Conservation (phyloP, 176 grass and related monocot genomes). For the Panicum miliaceum region DNA sequence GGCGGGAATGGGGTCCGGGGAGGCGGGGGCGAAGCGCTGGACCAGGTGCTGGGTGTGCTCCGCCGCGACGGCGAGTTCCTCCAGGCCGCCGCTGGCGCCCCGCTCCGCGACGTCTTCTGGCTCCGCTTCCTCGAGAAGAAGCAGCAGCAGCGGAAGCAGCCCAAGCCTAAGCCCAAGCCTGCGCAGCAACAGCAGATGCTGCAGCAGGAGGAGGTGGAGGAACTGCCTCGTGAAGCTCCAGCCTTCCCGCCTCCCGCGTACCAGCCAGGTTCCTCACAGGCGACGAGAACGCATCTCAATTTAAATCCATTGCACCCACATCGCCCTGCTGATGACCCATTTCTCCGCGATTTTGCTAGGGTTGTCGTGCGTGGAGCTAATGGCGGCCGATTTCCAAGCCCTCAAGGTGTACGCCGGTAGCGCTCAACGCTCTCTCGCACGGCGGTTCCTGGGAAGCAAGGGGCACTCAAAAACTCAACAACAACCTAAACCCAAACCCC, state of each 20-base stretch:
- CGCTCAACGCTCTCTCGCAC: slow-evolving; percentile 34
- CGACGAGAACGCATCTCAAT: slow-evolving; percentile 22
- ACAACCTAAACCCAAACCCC: slow-evolving; percentile 29
- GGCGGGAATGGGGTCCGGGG: slow-evolving; percentile 20
- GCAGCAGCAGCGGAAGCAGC: slow-evolving; percentile 28
- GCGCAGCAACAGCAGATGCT: slow-evolving; percentile 2
- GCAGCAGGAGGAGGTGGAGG: neutral
- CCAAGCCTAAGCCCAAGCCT: slow-evolving; percentile 8
- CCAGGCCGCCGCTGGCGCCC: slow-evolving; percentile 38
- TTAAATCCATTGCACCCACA: slow-evolving; percentile 20
- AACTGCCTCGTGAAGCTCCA: neutral
- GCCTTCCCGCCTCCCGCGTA: slow-evolving; percentile 58
- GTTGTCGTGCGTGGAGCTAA: slow-evolving; percentile 69
- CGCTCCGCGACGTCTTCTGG: slow-evolving; percentile 67
- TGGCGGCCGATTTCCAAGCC: slow-evolving; percentile 82
- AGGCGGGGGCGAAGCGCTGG: slow-evolving; percentile 35
- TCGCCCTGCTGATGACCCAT: slow-evolving; percentile 22
- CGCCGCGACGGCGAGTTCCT: slow-evolving; percentile 70
- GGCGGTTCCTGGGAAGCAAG: slow-evolving; percentile 37
- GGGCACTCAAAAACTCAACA: slow-evolving; percentile 1
- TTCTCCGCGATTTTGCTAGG: slow-evolving; percentile 30
- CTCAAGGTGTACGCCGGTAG: slow-evolving; percentile 72
- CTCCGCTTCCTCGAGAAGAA: slow-evolving; percentile 80
- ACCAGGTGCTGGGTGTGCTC: slow-evolving; percentile 65
- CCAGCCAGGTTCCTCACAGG: slow-evolving; percentile 46